These are phyloP conservation scores for Suillus luteus DNA, from an alignment of 768 basidiomycete genomes.

Conservation along the genomic window DNA sequence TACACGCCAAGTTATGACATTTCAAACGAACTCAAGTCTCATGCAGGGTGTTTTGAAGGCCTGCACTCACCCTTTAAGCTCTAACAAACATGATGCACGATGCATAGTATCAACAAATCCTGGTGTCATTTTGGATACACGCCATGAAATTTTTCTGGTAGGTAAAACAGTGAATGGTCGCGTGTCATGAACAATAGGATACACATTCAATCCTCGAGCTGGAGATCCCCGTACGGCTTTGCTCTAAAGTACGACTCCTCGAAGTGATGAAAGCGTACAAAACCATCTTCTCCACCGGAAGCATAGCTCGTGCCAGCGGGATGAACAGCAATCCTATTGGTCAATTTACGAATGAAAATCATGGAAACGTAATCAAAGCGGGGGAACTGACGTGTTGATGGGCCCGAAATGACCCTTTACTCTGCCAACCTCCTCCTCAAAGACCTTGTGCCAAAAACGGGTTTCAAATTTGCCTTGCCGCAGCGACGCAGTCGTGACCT, in stretches of 20 bases:
- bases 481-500: conserved; percentile 89
- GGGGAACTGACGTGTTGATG: conserved; percentile 81
- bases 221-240: conserved; percentile 89
- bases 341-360: conserved; percentile 11
- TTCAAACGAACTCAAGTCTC: not conserved
- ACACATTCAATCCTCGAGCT: conserved; percentile 57
- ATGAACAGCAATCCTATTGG: conserved; percentile 82
- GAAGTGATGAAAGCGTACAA: conserved; percentile 87
- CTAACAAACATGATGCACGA: not conserved
- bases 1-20: not conserved
- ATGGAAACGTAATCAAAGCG: not conserved
- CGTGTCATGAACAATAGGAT: conserved; percentile 12
- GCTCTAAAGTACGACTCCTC: conserved; percentile 94
- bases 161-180: not conserved
- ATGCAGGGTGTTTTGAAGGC: not conserved
- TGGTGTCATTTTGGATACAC: not conserved
- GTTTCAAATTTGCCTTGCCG: conserved; percentile 98
- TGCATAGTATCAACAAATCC: not conserved
- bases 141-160: not conserved
- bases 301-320: conserved; percentile 88
- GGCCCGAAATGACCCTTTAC: conserved; percentile 98
- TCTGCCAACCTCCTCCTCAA: conserved; percentile 95
- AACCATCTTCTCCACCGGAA: conserved; percentile 96
- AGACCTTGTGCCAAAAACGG: conserved; percentile 95
- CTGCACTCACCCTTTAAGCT: not conserved